Evolutionary conservation across 129 eudicot species (phyloP).

Genomic region (Pseudognaphalium luteoalbum): DNA sequence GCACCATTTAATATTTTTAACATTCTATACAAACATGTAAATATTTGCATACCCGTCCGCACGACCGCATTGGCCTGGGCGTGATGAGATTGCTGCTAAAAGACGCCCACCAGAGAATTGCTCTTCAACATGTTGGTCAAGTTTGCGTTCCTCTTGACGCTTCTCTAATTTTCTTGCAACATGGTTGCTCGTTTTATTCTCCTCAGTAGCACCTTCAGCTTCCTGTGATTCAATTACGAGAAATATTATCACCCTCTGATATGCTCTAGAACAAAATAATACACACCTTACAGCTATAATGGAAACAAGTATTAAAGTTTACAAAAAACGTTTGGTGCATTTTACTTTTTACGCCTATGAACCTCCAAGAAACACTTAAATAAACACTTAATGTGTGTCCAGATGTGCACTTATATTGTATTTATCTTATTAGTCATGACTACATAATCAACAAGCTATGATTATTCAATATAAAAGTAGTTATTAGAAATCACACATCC

Average conservation of each 20-base stretch:
- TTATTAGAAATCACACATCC: background rate
- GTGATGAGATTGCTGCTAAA: slow-evolving; percentile 75
- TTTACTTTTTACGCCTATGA: background rate
- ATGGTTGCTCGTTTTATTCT: slow-evolving; percentile 10
- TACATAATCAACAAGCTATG: background rate
- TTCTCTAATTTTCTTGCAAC: slow-evolving; percentile 56
- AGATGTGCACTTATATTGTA: background rate
- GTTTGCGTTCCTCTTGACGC: slow-evolving; percentile 66
- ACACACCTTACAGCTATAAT: background rate
- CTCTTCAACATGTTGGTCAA: slow-evolving; percentile 74
- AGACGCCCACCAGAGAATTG: slow-evolving; percentile 74
- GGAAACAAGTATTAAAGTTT: background rate
- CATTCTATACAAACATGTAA: too few species aligned
- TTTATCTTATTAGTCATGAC: background rate
- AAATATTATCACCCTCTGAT: background rate
- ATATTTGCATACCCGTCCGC: slow-evolving; percentile 65
- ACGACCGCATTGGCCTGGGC: slow-evolving; percentile 85
- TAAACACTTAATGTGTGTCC: background rate
- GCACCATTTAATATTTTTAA: background rate
- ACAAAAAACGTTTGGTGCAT: background rate
- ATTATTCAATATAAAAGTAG: background rate
- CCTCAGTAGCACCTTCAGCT: slow-evolving; percentile 57
- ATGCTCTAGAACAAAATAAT: background rate
- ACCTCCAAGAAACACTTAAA: background rate
- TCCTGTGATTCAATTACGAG: slow-evolving; percentile 36